phyloP scores from a whole-genome alignment of 768 basidiomycete genomes.

The Boletus rubescentipes region DNA sequence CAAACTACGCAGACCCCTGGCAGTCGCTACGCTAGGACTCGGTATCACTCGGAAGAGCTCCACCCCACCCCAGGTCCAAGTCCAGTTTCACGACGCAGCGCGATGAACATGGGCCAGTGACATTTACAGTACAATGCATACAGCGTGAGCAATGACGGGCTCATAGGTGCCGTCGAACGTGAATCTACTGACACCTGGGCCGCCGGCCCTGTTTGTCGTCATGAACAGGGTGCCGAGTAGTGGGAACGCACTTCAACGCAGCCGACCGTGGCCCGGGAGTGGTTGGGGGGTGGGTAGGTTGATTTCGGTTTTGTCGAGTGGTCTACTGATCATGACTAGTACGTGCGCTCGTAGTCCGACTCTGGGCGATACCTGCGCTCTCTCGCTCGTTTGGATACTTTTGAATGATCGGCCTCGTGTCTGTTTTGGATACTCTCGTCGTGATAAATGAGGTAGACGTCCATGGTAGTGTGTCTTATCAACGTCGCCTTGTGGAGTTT shows the following conservation, averaged over 20 bases:
- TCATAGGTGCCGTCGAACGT: conserved; percentile 82
- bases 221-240: conserved; percentile 84
- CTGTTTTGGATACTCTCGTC: too few species aligned
- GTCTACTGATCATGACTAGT: too few species aligned
- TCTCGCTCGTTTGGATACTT: background rate
- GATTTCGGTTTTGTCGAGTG: too few species aligned
- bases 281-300: too few species aligned
- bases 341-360: too few species aligned
- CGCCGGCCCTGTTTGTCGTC: conserved; percentile 74
- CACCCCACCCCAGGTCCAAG: too few species aligned
- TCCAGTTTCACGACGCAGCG: conserved; percentile 85
- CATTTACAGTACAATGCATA: conserved; percentile 80
- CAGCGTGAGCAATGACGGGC: conserved; percentile 69
- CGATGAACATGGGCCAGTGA: conserved; percentile 88
- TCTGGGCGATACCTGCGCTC: conserved; percentile 43
- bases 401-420: background rate
- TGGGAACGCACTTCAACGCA: conserved; percentile 73
- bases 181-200: conserved; percentile 87
- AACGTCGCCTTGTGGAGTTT: too few species aligned
- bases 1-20: too few species aligned
- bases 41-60: too few species aligned
- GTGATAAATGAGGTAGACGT: too few species aligned
- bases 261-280: conserved; percentile 45
- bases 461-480: too few species aligned
- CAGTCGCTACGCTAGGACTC: too few species aligned